Percentiles rank a stretch among this genome's conserved stretches.
Evolutionary conservation across 2,329 filamentous ascomycete species (phyloP).

Genomic region (Colletotrichum zoysiae): DNA sequence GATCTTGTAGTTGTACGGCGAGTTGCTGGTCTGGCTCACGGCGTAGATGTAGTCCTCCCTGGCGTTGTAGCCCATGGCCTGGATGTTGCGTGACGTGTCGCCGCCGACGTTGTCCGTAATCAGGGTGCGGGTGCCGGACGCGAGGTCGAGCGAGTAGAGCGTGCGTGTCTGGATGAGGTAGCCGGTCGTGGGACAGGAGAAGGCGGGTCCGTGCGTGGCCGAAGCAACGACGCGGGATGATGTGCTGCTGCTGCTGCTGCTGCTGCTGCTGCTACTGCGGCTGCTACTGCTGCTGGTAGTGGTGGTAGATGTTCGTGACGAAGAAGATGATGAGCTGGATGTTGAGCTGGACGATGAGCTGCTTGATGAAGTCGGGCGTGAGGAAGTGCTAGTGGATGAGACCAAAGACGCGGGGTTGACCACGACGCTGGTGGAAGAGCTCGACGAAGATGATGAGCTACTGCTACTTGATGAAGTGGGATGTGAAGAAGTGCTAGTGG

Average conservation of each 20-base stretch:
- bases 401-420: too few relatives aligned
- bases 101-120: slow-evolving; percentile 27
- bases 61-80: slow-evolving; percentile 46
- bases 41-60: slow-evolving; percentile 46
- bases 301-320: background rate
- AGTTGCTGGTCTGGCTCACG: background rate
- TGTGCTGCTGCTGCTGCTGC: background rate
- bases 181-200: slow-evolving; percentile 32
- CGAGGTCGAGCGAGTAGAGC: slow-evolving; percentile 42
- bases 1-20: slow-evolving; percentile 18
- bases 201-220: slow-evolving; percentile 27
- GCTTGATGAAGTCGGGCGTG: background rate
- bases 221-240: slow-evolving; percentile 18
- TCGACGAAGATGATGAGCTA: too few relatives aligned
- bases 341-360: background rate
- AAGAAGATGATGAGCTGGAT: background rate
- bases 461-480: background rate
- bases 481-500: background rate
- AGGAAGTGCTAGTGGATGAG: too few relatives aligned
- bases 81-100: slow-evolving; percentile 36
- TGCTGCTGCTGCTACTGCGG: slow-evolving; percentile 1
- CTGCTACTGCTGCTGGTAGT: background rate
- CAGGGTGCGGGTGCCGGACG: slow-evolving; percentile 8
- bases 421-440: background rate
- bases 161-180: slow-evolving; percentile 41